Evolutionary conservation across 2,329 filamentous ascomycete genomes (phyloP).

Genomic region (Coniochaeta sp.): DNA sequence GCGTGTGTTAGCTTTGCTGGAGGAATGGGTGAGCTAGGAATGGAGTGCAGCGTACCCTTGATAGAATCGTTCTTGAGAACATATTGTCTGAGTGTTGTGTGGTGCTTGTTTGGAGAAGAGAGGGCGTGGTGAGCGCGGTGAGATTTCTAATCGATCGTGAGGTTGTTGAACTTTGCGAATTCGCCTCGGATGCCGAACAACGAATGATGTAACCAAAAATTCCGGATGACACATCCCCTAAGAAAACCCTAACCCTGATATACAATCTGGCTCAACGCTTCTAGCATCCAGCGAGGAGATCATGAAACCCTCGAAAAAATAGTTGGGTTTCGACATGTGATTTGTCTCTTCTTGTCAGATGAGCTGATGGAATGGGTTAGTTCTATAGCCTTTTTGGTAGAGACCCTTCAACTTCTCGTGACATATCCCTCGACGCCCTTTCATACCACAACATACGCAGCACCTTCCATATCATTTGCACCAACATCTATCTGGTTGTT

Average conservation of each 20-base stretch:
- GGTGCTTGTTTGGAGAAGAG: not conserved
- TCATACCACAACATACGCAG: too few species aligned
- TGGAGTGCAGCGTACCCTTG: conserved; percentile 14
- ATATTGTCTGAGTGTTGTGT: conserved; percentile 7
- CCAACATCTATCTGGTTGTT: too few species aligned
- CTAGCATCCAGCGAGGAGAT: too few species aligned
- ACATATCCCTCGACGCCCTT: too few species aligned
- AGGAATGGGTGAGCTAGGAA: not conserved
- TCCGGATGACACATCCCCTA: not conserved
- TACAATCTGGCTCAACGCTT: too few species aligned
- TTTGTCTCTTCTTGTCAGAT: too few species aligned
- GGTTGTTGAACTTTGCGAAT: not conserved
- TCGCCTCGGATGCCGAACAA: not conserved
- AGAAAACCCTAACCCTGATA: not conserved
- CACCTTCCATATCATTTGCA: too few species aligned
- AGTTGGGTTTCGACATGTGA: too few species aligned
- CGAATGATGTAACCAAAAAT: not conserved
- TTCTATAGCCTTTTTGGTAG: too few species aligned
- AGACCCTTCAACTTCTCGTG: too few species aligned
- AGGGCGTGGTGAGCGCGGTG: not conserved
- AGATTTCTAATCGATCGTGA: not conserved
- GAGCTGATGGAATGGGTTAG: too few species aligned
- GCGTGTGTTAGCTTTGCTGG: not conserved
- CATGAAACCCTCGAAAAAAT: too few species aligned
- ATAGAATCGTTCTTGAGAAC: conserved; percentile 13